Evolutionary conservation across 75 land plant species (phyloP).

Genomic region (Selaginella tamariscina): DNA sequence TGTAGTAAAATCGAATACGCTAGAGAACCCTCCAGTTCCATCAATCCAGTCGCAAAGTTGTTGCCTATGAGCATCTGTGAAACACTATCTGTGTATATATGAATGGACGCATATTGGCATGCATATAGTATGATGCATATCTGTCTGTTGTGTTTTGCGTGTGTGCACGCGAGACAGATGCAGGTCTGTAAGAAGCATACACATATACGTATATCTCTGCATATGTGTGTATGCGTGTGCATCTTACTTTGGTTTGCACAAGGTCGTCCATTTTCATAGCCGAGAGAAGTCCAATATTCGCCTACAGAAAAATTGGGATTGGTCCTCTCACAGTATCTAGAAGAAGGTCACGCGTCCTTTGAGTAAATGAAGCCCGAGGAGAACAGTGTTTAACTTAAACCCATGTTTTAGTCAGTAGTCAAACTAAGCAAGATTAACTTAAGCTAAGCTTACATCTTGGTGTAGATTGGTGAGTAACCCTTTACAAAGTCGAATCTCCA

Average conservation of each 20-base stretch:
- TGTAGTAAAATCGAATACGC: conserved; percentile 91
- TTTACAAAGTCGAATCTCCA: conserved; percentile 7
- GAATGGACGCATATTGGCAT: no score
- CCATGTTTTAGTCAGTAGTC: no score
- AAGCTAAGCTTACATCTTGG: neutral
- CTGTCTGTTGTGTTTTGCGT: no score
- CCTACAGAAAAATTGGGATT: conserved; percentile 71
- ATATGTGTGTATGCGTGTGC: neutral
- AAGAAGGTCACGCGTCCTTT: neutral
- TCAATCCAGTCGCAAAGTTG: conserved; percentile 83
- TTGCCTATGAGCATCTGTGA: conserved; percentile 70
- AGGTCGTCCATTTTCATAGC: conserved; percentile 36
- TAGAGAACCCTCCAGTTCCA: conserved; percentile 58
- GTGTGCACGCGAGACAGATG: no score
- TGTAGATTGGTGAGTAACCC: conserved; percentile 3
- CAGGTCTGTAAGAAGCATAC: no score
- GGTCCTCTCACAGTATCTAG: conserved; percentile 13
- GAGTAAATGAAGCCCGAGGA: neutral
- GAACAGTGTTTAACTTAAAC: neutral
- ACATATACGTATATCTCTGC: neutral
- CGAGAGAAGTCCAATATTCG: conserved; percentile 67
- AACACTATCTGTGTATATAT: no score
- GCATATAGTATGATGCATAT: no score
- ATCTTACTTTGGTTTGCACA: conserved; percentile 5
- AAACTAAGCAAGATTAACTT: no score